Conservation (phyloP, 2,329 filamentous ascomycete species). For the Coleophoma crateriformis region DNA sequence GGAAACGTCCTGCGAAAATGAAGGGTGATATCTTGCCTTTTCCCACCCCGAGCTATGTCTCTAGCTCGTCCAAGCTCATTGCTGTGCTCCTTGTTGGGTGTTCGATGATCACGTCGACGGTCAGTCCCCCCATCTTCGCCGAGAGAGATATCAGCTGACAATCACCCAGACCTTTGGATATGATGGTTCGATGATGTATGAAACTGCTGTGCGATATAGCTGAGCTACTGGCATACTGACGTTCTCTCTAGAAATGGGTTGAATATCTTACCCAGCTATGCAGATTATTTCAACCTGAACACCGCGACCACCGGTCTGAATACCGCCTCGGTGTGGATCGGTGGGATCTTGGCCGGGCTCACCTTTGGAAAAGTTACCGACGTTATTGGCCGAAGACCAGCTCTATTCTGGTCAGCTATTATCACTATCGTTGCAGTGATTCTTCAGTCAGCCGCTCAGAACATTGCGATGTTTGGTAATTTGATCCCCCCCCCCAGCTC, state of each 20-base stretch:
- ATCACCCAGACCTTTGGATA: slow-evolving; percentile 14
- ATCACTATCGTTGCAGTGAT: slow-evolving; percentile 1
- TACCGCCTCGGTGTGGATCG: slow-evolving; percentile 48
- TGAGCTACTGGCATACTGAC: not conserved
- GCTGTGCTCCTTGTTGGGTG: not conserved
- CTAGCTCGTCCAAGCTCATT: not conserved
- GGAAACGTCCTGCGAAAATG: not conserved
- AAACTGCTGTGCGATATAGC: slow-evolving; percentile 10
- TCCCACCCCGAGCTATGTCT: not conserved
- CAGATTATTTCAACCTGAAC: slow-evolving; percentile 47
- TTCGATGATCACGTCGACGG: slow-evolving; percentile 11
- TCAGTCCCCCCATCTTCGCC: not conserved
- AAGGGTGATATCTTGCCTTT: not conserved
- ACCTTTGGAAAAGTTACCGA: slow-evolving; percentile 29
- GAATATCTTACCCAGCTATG: slow-evolving; percentile 50
- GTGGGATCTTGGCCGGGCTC: slow-evolving; percentile 37
- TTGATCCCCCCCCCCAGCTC: too few relatives aligned
- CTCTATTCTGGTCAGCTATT: not conserved
- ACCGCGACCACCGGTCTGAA: slow-evolving; percentile 46
- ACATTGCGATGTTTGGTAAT: slow-evolving; percentile 4
- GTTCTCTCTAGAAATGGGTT: slow-evolving; percentile 34
- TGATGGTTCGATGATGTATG: slow-evolving; percentile 14
- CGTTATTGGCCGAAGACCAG: slow-evolving; percentile 23
- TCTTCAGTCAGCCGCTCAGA: slow-evolving; percentile 4
- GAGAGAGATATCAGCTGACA: not conserved